Evolutionary conservation across 2,329 filamentous ascomycete species (phyloP).

Genomic region (Diaporthe citri): DNA sequence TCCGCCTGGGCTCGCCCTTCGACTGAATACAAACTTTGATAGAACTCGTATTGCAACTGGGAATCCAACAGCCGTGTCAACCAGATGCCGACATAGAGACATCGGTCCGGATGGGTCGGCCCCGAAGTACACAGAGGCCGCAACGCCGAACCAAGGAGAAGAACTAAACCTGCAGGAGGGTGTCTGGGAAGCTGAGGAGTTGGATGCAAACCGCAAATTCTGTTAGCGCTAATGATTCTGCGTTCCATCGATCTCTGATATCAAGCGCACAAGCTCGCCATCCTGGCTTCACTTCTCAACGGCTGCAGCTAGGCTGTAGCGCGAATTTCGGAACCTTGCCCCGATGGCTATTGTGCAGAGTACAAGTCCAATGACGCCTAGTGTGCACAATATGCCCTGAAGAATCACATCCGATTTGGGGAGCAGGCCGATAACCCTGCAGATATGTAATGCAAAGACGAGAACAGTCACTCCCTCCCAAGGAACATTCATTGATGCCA

Average conservation of each 20-base stretch:
- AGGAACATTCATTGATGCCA: background rate
- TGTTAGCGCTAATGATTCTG: background rate
- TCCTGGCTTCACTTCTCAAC: background rate
- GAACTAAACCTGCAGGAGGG: too few relatives aligned
- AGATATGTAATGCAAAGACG: too few relatives aligned
- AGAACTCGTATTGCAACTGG: background rate
- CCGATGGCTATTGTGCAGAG: background rate
- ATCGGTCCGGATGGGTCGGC: background rate
- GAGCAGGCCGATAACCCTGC: too few relatives aligned
- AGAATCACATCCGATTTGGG: too few relatives aligned
- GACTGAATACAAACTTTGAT: background rate
- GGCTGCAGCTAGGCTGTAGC: slow-evolving; percentile 15
- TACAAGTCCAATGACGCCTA: background rate
- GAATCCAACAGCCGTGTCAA: too few relatives aligned
- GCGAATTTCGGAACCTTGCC: background rate
- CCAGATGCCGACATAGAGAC: background rate
- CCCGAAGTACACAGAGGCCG: background rate
- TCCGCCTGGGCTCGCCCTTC: background rate
- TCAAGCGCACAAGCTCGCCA: background rate
- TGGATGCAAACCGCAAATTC: background rate
- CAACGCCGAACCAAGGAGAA: background rate
- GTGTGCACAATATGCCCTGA: too few relatives aligned
- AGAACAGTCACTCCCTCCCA: background rate
- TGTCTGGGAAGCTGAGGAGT: too few relatives aligned
- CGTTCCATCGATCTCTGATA: background rate